Base-by-base conservation (phyloP, 495 filamentous ascomycete genomes). In the Xylaria venustula region DNA sequence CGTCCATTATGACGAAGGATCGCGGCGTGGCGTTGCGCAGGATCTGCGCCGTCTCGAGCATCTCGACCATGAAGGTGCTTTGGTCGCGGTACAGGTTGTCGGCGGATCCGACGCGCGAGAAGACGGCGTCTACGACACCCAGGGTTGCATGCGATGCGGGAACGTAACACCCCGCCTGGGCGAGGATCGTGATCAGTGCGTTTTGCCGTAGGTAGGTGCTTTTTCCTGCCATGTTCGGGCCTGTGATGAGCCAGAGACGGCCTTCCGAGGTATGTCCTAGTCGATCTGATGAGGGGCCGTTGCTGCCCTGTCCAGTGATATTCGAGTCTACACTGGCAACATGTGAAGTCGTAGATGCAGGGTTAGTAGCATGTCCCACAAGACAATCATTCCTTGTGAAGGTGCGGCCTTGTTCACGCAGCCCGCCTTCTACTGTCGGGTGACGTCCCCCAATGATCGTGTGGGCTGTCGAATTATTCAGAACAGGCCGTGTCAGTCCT, bases 171-270 rank as follows among this genome's bases (percentile, higher is more conserved):
- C 94, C 94, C 0, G 90, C 87, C 71, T 98, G 94, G 0, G 95
- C 93, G 8, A 98, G 83, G 57, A 98, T 90, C 5, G 89, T 90
- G 66, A 97, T 95, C 56, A 98, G 78, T 1, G 94, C 94, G 74
- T 96, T 97, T 58, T 97, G 94, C 2, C 95, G 87, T 2, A 98
- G 79, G 68, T 95, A 98, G 0, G 94, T 98, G 69, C 87, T 91
- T 75, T 98, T 98, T 28, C 94, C 94, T 6, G 88, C 95, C 94
- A 98, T 98, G 77, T 98, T 98, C n/a, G 95, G 94, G 0, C 94
- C 94, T 0, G 93, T 97, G 63, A 98, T 90, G 25, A 98, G 83
- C 88, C 90, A 93, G 42, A 92, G 81, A 3, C 83, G 79, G 64
- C 93, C 89, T 40, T 77, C 49, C n/a, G 58, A 34, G 2, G 66